Conservation (phyloP, 495 filamentous ascomycete genomes). For the Penicillium alfredii region DNA sequence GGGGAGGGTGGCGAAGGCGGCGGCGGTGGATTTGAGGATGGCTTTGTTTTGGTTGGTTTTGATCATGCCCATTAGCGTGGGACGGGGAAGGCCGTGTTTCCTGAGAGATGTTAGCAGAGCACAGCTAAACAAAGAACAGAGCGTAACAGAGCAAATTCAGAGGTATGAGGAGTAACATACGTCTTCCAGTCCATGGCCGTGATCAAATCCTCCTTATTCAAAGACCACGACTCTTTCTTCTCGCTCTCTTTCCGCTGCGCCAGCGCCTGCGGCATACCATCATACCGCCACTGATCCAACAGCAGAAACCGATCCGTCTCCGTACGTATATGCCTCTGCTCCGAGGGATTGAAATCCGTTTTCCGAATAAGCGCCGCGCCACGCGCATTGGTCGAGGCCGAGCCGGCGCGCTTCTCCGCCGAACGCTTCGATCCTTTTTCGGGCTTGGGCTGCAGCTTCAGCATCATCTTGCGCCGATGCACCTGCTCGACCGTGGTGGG, state of each 20-base stretch:
- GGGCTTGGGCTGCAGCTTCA: constrained; percentile 20
- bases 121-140: constrained; percentile 1
- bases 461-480: constrained; percentile 16
- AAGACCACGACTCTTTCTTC: no score
- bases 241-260: constrained; percentile 4
- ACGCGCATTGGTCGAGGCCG: background rate
- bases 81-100: constrained; percentile 65
- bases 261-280: constrained; percentile 17
- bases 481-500: constrained; percentile 24
- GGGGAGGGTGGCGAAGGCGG: constrained; percentile 38
- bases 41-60: constrained; percentile 48
- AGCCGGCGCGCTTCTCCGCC: constrained; percentile 1
- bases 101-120: constrained; percentile 16
- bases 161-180: constrained; percentile 41
- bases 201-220: constrained; percentile 10
- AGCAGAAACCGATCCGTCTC: constrained; percentile 20
- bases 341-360: constrained; percentile 4
- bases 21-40: constrained; percentile 38
- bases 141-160: constrained; percentile 3
- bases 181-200: constrained; percentile 67
- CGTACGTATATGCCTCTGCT: constrained; percentile 13
- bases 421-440: constrained; percentile 12
- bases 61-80: constrained; percentile 59
- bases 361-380: constrained; percentile 5
- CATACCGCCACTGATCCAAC: constrained; percentile 35